Evolutionary conservation across 768 basidiomycete species (phyloP).

Genomic region (Boletus barrowsii): DNA sequence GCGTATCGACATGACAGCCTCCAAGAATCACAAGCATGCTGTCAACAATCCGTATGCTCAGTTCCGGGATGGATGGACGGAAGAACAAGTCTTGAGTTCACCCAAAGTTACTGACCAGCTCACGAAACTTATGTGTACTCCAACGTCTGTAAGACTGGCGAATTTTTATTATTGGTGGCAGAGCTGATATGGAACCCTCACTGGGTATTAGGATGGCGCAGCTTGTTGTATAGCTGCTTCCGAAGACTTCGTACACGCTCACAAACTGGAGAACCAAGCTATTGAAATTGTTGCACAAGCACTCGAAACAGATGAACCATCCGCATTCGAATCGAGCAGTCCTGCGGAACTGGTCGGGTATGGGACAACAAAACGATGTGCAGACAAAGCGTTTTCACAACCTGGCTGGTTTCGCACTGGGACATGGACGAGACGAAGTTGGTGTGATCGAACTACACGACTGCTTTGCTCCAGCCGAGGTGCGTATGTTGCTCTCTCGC

Average conservation of each 20-base stretch:
- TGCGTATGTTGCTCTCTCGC: constrained; percentile 22
- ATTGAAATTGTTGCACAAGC: constrained; percentile 71
- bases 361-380: constrained; percentile 63
- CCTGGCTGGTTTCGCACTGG: constrained; percentile 63
- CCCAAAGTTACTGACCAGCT: constrained; percentile 65
- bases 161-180: not conserved
- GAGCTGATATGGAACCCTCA: not conserved
- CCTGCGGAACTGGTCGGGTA: constrained; percentile 80
- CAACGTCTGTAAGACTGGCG: constrained; percentile 57
- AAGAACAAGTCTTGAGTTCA: constrained; percentile 63
- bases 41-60: constrained; percentile 81
- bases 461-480: constrained; percentile 81
- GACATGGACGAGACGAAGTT: constrained; percentile 63
- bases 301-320: constrained; percentile 60
- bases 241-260: constrained; percentile 68
- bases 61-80: constrained; percentile 72
- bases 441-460: constrained; percentile 82
- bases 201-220: constrained; percentile 54
- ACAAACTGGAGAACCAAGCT: constrained; percentile 77
- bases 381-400: constrained; percentile 65
- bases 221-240: constrained; percentile 75
- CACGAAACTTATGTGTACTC: constrained; percentile 82
- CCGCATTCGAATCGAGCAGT: constrained; percentile 59
- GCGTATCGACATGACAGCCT: constrained; percentile 40
- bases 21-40: constrained; percentile 80